Evolutionary conservation across 805 yeast species (phyloP), one percentile per base, ranked within the genome.

Genomic region (Saturnispora mendoncae): DNA sequence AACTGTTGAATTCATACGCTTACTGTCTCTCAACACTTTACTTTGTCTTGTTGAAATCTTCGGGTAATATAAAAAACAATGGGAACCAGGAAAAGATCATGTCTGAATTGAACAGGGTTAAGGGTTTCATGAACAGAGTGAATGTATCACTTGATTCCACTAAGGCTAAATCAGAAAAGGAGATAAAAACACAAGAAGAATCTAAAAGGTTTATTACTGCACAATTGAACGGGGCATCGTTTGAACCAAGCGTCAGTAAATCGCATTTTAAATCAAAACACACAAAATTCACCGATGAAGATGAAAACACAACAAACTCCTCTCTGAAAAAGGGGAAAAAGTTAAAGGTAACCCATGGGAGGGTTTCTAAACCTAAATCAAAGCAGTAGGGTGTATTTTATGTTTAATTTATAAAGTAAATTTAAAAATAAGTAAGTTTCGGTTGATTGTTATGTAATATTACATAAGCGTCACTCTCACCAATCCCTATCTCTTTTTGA

Each of bases 31-130:
- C 76, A 8, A 77, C 86, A 0, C 52, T 77, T 17, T 62, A 76
- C 42, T 80, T 72, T 57, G 70, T 81, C 4, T 74, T 77, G 51
- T 56, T 81, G 43, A 78, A 81, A 48, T 53, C 77, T 0, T 61
- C 61, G 13, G 90, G 90, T 1, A 57, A 13, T 13, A 32, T 32
- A 18, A 32, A 67, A 13, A 74, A 78, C 43, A 44, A 37, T 6
- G 71, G 80, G 1, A 68, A 67, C 9, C 56, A 60, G 6, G 85
- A 81, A 49, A 78, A 80, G 2, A 72, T 86, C 17, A 76, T 79
- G 78, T 62, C 62, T 24, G 94, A 83, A 52, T 62, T 84, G 39
- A 67, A 65, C 6, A 66, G 87, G 46, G 79, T 84, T 31, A 82
- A 80, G 55, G 53, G 67, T n/a, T 81, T 80, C 49, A 80, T 82